A percentile compares a stretch with the other conserved stretches of the same genome.
These are phyloP conservation scores for Plasmodium vivax DNA, from an alignment of 169 alveolate genomes.

Conservation along the genomic window DNA sequence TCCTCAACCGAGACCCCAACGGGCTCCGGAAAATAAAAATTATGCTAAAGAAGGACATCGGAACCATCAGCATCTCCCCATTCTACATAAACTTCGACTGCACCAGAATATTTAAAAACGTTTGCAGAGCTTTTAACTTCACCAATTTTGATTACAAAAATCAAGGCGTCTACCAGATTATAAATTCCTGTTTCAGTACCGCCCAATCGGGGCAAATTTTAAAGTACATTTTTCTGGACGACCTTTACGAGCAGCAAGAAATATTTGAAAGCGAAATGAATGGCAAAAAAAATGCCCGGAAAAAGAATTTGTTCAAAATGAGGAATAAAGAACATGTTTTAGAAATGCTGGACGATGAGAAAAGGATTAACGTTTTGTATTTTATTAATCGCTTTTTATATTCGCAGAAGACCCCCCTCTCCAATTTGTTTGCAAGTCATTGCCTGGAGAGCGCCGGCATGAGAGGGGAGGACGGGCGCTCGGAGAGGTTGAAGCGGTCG, in stretches of 20 bases:
- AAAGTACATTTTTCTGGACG: conserved; percentile 26
- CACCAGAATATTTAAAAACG: conserved; percentile 22
- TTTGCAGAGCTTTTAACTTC: conserved; percentile 47
- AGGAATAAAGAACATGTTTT: conserved; percentile 13
- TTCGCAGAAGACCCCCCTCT: conserved; percentile 64
- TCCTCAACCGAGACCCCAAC: conserved; percentile 52
- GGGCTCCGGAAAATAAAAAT: conserved; percentile 72
- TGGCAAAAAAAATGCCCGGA: conserved; percentile 17
- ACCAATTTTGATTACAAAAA: conserved; percentile 30
- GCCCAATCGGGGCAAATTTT: not conserved
- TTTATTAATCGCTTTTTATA: conserved; percentile 65
- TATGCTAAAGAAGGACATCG: conserved; percentile 56
- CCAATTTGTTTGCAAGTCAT: conserved; percentile 43
- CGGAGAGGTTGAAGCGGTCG: not conserved
- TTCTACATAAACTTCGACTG: conserved; percentile 61
- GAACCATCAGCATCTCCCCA: conserved; percentile 65
- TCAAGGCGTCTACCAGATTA: conserved; percentile 21
- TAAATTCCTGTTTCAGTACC: conserved; percentile 17
- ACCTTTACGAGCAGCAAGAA: conserved; percentile 48
- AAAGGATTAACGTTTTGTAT: conserved; percentile 42
- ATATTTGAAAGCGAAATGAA: conserved; percentile 29
- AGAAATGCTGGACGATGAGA: conserved; percentile 39
- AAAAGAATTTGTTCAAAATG: not conserved
- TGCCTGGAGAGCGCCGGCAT: not conserved
- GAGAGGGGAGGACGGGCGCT: not conserved